Base-by-base conservation (phyloP, 2,329 filamentous ascomycete genomes). In the Fusarium ramigenum region DNA sequence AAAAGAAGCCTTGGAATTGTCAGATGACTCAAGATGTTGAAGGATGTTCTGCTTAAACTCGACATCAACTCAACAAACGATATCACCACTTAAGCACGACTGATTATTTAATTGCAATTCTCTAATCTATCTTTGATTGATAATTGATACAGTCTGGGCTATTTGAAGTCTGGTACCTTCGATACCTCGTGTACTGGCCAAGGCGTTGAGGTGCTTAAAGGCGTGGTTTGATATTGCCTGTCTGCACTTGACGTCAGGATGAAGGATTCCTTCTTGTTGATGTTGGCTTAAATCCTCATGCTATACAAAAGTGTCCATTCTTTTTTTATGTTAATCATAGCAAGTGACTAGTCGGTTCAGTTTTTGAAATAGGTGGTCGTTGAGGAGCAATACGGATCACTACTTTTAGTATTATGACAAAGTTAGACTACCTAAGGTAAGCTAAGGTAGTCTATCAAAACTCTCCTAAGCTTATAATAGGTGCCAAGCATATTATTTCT, bases 101-200 rank as follows among this genome's bases (percentile, higher is more conserved):
- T 16, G 2, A 9, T 9, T 39, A 21, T 25, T 37, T 21, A 21
- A 28, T 1, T 7, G 18, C 9, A 21, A 5, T 37, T 21, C 18
- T 1, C 4, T 19, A 10, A 14, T 9, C 5, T 19, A 14, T 32
- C 1, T 19, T 1, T 50, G 16, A n/a, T 34, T 10, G 7, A 49
- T 18, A 4, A 8, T 23, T 18, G 11, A 23, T 34, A 19, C 19
- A 19, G 8, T 2, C 30, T 34, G n/a, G 16, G 30, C 47, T 50
- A 7, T 8, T 15, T 34, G 30, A 34, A 34, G 30, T 34, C 30
- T 50, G 30, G 11, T 14, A 18, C 15, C 21, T 23, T 16, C 30
- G n/a, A 23, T 23, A 50, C n/a, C n/a, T 36, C 9, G 18, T 16
- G 18, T 50, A 14, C 4, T 11, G 30, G 32, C 18, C 15, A 23